Base-by-base conservation (phyloP, 2,329 filamentous ascomycete genomes). In the Verticillium nubilum region DNA sequence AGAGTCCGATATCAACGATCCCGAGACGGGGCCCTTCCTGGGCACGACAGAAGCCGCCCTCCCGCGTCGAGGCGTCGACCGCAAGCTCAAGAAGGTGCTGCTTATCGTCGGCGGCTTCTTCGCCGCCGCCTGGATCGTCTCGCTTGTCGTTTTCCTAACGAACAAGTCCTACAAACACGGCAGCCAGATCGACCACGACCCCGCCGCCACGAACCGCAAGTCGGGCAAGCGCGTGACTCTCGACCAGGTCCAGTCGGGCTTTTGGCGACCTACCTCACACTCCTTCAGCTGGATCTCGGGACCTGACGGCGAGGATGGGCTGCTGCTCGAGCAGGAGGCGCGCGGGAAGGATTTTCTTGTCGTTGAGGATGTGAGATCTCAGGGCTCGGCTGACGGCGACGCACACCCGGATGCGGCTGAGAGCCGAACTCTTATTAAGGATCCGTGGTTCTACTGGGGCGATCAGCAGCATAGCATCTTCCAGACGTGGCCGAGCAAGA, bases 271-370 rank as follows among this genome's bases (percentile, higher is more conserved):
- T n/a, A 74, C 73, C 37, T 81, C 76, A 52, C 87, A 91, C 63
- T 82, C 80, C 29, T 90, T 95, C 62, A 84, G 83, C 64, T 96
- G 91, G 91, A 89, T 95, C 56, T 81, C 83, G 29, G 89, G 90
- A 1, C 83, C 89, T 1, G 78, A 86, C 54, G 89, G 88, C 15
- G 87, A 92, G 70, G 95, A 99, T 70, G 95, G 95, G 1, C 73
- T 98, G 61, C 73, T 99, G 64, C 82, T 99, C 23, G 90, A 97
- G 73, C 81, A 84, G 67, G 86, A 81, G 56, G 83, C 80, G 0
- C 68, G 72, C 1, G 86, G 81, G 5, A 86, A 91, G 67, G 87
- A 88, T 61, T 98, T 89, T 67, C 77, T 99, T 58, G 85, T 95
- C 1, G 91, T 97, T 1, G 90, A 97, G 70, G 92, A 98, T 72